These are phyloP conservation scores for Aspergillus saccharolyticus DNA, from an alignment of 495 filamentous ascomycete genomes.

Conservation along the genomic window DNA sequence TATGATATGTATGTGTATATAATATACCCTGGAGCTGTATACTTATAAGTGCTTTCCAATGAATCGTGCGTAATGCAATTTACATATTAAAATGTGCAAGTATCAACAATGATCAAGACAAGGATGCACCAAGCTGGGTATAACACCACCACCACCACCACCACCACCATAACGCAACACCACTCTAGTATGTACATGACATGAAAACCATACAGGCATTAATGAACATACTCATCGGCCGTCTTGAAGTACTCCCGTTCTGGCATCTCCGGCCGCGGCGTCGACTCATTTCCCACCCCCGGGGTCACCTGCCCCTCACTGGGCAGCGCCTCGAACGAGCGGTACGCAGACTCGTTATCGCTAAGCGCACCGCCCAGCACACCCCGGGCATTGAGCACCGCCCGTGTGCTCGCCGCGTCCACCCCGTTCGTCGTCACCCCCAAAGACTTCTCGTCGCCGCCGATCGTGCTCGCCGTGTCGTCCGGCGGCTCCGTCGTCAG, in stretches of 20 bases:
- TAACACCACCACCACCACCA: not conserved
- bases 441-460: slow-evolving; percentile 29
- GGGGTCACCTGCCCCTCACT: slow-evolving; percentile 2
- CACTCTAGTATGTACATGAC: not conserved
- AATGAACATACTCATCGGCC: slow-evolving; percentile 1
- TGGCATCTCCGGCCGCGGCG: slow-evolving; percentile 27
- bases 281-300: not conserved
- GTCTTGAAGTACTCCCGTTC: slow-evolving; percentile 16
- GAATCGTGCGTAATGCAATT: not conserved
- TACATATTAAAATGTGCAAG: too few relatives aligned
- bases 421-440: slow-evolving; percentile 16
- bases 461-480: slow-evolving; percentile 30
- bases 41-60: not conserved
- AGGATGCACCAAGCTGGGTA: not conserved
- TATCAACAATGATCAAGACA: too few relatives aligned
- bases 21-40: not conserved
- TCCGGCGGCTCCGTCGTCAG: slow-evolving; percentile 28
- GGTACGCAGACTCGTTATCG: slow-evolving; percentile 17
- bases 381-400: slow-evolving; percentile 30
- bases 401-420: slow-evolving; percentile 37
- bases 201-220: not conserved
- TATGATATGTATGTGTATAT: not conserved
- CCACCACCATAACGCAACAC: not conserved
- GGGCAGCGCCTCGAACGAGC: slow-evolving; percentile 29
- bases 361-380: slow-evolving; percentile 21